Conservation (phyloP, 2,329 filamentous ascomycete genomes). For the Neospermospora avenae region DNA sequence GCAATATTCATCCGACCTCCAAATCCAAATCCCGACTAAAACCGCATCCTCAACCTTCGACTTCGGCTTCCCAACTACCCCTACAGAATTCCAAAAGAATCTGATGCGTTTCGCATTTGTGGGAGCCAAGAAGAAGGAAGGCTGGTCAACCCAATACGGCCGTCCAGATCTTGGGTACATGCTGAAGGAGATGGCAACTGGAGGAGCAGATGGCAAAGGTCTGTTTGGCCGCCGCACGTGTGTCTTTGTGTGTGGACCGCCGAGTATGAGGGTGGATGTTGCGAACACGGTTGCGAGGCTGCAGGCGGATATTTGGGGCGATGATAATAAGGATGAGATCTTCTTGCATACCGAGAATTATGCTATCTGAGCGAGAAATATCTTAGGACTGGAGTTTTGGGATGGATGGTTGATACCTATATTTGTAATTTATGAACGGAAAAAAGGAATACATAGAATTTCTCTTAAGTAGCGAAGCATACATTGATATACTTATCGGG, state of each 20-base stretch:
- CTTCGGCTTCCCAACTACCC: constrained; percentile 79
- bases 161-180: constrained; percentile 85
- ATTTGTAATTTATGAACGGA: neutral
- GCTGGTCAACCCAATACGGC: constrained; percentile 91
- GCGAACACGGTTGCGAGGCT: constrained; percentile 79
- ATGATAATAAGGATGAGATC: constrained; percentile 78
- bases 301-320: constrained; percentile 79
- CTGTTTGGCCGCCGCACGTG: constrained; percentile 78
- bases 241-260: constrained; percentile 90
- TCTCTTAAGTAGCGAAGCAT: neutral
- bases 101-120: constrained; percentile 89
- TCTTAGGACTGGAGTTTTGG: neutral
- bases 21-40: constrained; percentile 25
- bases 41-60: constrained; percentile 51
- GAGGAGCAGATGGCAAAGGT: constrained; percentile 61
- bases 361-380: constrained; percentile 55
- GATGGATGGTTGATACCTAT: neutral
- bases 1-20: constrained; percentile 26
- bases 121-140: constrained; percentile 65
- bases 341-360: constrained; percentile 96
- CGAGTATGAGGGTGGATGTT: constrained; percentile 82
- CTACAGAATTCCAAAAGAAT: constrained; percentile 84
- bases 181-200: constrained; percentile 76
- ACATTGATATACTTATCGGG: neutral
- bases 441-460: neutral